Percentiles rank a stretch among this genome's conserved stretches.
Evolutionary conservation across 441 rosid genomes (phyloP).

Genomic region (Viola pubescens): DNA sequence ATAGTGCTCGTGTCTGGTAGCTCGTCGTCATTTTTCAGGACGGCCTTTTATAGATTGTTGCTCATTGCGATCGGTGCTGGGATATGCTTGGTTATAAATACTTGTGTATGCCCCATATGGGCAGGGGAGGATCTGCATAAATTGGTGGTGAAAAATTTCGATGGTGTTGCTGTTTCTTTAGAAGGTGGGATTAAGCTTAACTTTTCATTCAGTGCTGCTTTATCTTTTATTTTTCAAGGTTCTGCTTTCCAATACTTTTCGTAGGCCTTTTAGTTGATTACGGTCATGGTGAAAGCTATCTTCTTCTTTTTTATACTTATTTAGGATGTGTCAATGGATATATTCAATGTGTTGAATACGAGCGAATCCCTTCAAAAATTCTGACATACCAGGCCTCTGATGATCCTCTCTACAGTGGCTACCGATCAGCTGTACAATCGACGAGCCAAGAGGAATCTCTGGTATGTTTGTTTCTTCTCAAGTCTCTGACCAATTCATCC

Average conservation of each 20-base stretch:
- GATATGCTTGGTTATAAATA: conserved; percentile 32
- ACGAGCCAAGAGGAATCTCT: conserved; percentile 75
- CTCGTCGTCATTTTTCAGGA: conserved; percentile 27
- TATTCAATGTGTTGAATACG: conserved; percentile 64
- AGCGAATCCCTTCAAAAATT: conserved; percentile 73
- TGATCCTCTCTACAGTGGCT: conserved; percentile 80
- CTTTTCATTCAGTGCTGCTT: background rate
- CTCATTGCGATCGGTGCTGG: conserved; percentile 42
- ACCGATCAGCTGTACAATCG: conserved; percentile 81
- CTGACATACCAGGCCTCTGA: conserved; percentile 77
- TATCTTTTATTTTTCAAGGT: background rate
- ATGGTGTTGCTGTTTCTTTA: conserved; percentile 42
- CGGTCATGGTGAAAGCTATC: background rate
- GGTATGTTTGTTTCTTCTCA: conserved; percentile 24
- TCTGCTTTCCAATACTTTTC: background rate
- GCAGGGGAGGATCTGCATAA: conserved; percentile 52
- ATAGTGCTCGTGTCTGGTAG: conserved; percentile 45
- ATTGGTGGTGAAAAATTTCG: conserved; percentile 46
- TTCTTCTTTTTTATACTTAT: background rate
- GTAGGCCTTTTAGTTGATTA: too few species aligned
- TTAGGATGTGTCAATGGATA: conserved; percentile 48
- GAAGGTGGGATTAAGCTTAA: conserved; percentile 30
- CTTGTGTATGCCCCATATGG: conserved; percentile 45
- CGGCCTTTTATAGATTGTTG: conserved; percentile 32
- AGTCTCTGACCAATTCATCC: background rate